Evolutionary conservation across 2,329 filamentous ascomycete species (phyloP).

Genomic region (Orbilia blumenaviensis): DNA sequence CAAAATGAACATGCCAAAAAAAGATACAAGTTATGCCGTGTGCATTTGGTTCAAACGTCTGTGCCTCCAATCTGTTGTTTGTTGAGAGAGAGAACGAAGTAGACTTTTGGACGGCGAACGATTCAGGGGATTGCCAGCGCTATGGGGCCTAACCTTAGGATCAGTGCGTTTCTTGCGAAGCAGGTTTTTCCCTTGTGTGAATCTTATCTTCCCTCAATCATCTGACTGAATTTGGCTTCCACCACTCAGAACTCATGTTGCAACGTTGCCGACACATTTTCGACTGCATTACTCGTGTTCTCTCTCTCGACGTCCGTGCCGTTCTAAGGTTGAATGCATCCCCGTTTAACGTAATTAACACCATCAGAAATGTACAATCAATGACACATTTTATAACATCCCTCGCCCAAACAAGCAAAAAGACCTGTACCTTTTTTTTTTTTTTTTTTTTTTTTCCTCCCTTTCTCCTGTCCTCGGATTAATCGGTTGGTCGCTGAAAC

Average conservation of each 20-base stretch:
- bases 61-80: neutral
- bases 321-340: neutral
- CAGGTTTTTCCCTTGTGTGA: constrained; percentile 1
- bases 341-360: neutral
- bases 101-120: neutral
- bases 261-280: neutral
- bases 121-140: neutral
- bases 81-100: neutral
- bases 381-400: constrained; percentile 11
- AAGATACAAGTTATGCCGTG: neutral
- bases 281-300: neutral
- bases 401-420: constrained; percentile 1
- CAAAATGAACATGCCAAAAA: neutral
- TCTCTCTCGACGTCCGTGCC: neutral
- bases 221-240: neutral
- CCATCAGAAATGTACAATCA: neutral
- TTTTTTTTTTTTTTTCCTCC: no score
- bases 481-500: neutral
- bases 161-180: neutral
- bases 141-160: neutral
- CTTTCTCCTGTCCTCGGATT: constrained; percentile 1
- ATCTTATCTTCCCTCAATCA: neutral
- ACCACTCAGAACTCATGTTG: neutral
- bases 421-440: neutral
- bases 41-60: no score